phyloP scores from a whole-genome alignment of 345 rosid genomes.

The Boechera retrofracta region DNA sequence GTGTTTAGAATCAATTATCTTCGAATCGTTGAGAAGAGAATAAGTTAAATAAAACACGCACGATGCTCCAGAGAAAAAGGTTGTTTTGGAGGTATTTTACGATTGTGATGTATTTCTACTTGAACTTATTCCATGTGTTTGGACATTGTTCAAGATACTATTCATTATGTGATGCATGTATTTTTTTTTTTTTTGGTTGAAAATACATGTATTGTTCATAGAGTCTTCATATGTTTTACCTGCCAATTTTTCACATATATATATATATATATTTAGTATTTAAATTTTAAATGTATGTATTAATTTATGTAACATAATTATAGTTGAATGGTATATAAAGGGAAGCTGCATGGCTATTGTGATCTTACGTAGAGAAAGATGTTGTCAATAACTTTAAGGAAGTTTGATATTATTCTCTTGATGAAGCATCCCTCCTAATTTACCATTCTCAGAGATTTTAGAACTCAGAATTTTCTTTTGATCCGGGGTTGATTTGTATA shows the following conservation, averaged over 20 bases:
- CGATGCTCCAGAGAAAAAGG: constrained; percentile 23
- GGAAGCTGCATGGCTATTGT: constrained; percentile 23
- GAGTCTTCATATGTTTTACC: constrained; percentile 17
- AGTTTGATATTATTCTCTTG: constrained; percentile 15
- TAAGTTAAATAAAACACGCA: constrained; percentile 21
- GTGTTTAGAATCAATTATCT: constrained; percentile 36
- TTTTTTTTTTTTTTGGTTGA: no score
- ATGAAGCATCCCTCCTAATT: constrained; percentile 24
- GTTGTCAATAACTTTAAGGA: constrained; percentile 17
- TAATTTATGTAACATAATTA: not conserved
- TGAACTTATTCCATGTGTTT: constrained; percentile 43
- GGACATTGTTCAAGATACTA: constrained; percentile 38
- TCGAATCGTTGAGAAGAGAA: constrained; percentile 37
- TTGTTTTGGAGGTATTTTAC: constrained; percentile 35
- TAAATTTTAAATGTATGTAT: not conserved
- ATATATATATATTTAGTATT: not conserved
- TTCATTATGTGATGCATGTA: constrained; percentile 14
- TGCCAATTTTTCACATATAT: not conserved
- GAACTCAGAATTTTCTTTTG: constrained; percentile 3
- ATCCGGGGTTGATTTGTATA: not conserved
- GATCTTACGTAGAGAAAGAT: constrained; percentile 10
- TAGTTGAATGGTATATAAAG: not conserved
- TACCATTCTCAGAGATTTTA: constrained; percentile 19
- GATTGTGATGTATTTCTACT: constrained; percentile 45
- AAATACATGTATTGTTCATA: not conserved